phyloP scores from a whole-genome alignment of 768 basidiomycete species.

The Boletus vermiculosoides region DNA sequence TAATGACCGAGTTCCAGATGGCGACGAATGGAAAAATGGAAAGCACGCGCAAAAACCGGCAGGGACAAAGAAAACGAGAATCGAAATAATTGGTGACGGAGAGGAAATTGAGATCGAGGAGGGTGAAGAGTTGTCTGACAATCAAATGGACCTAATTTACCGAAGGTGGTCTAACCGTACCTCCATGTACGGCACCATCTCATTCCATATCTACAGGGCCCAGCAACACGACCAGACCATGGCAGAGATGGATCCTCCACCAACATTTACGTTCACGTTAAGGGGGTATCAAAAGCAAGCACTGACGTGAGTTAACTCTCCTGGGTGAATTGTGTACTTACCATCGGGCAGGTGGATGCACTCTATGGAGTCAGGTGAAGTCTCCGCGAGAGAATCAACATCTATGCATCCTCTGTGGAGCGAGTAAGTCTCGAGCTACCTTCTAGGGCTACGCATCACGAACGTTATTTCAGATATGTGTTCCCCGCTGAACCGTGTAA shows the following conservation, averaged over 20 bases:
- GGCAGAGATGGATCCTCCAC: constrained; percentile 77
- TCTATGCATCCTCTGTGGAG: constrained; percentile 96
- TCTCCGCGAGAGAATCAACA: constrained; percentile 61
- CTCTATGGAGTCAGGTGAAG: constrained; percentile 74
- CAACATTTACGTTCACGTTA: constrained; percentile 71
- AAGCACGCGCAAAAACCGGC: constrained; percentile 38
- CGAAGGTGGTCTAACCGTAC: constrained; percentile 53
- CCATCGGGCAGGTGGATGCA: constrained; percentile 78
- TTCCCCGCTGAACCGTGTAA: constrained; percentile 63
- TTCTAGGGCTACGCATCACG: neutral
- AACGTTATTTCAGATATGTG: constrained; percentile 52
- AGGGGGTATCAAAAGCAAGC: constrained; percentile 95
- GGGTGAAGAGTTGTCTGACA: constrained; percentile 75
- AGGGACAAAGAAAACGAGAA: constrained; percentile 43
- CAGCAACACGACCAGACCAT: constrained; percentile 76
- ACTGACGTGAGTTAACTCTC: constrained; percentile 49
- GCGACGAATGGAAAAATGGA: constrained; percentile 39
- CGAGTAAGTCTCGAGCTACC: constrained; percentile 52
- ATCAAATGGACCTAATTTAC: constrained; percentile 82
- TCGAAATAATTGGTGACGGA: constrained; percentile 74
- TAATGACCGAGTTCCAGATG: constrained; percentile 30
- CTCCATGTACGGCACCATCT: neutral
- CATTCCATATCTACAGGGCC: constrained; percentile 51
- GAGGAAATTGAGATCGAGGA: constrained; percentile 86
- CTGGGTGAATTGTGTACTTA: neutral